Evolutionary conservation across 148 eudicot species (phyloP).

Genomic region (Dysphania ambrosioides): DNA sequence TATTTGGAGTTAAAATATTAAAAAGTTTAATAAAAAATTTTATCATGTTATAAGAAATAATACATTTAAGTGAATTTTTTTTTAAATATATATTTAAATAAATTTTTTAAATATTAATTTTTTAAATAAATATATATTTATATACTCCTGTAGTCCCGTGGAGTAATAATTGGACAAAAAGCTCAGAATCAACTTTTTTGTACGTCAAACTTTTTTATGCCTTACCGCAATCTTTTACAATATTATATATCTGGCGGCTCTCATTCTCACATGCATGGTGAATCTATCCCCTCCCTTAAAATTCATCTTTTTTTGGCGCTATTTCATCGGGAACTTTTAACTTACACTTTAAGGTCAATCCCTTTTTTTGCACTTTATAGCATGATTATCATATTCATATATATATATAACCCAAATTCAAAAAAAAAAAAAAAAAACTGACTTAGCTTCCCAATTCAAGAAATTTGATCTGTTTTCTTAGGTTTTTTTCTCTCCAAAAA

Average conservation of each 20-base stretch:
- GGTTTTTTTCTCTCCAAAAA: background rate
- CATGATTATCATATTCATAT: background rate
- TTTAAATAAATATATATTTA: background rate
- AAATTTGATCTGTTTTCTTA: background rate
- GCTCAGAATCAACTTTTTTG: conserved; percentile 51
- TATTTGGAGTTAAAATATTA: too few relatives aligned
- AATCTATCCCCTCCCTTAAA: background rate
- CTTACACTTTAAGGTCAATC: conserved; percentile 26
- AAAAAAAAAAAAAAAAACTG: too few relatives aligned
- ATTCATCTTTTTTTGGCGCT: conserved; percentile 21
- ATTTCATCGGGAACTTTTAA: conserved; percentile 19
- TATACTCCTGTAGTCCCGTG: conserved; percentile 45
- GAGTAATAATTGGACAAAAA: conserved; percentile 60
- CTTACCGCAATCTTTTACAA: background rate
- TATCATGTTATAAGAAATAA: too few relatives aligned
- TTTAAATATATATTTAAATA: too few relatives aligned
- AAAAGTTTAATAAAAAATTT: too few relatives aligned
- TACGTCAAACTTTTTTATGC: conserved; percentile 18
- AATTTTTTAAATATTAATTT: background rate
- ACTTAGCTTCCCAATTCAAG: background rate
- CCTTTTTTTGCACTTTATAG: conserved; percentile 3
- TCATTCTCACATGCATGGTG: conserved; percentile 28
- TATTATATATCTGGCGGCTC: conserved; percentile 17
- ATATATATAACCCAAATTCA: background rate
- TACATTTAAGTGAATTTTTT: too few relatives aligned